Conservation (phyloP, 2,329 filamentous ascomycete genomes). For the Gliomastix tumulicola region DNA sequence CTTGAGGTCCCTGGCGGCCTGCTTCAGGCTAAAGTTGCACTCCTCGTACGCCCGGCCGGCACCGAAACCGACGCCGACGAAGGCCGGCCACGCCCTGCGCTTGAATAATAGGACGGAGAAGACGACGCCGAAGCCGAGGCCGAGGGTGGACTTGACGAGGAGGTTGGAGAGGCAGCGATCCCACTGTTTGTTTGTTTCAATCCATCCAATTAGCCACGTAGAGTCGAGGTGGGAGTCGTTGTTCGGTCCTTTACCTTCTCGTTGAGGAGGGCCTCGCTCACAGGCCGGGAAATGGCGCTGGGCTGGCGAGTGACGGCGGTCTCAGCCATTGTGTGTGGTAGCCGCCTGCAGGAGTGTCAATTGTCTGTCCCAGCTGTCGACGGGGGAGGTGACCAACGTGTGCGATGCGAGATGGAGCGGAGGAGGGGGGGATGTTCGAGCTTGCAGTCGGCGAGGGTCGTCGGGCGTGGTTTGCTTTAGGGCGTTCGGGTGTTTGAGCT, state of each 20-base stretch:
- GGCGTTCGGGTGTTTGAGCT: too few relatives aligned
- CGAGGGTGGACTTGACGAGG: constrained; percentile 92
- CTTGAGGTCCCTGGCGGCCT: constrained; percentile 51
- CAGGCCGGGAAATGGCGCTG: constrained; percentile 68
- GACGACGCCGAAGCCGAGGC: constrained; percentile 94
- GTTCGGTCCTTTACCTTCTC: constrained; percentile 80
- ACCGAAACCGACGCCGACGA: constrained; percentile 88
- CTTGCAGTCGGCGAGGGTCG: too few relatives aligned
- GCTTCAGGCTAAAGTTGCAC: constrained; percentile 76
- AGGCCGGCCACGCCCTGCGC: constrained; percentile 96
- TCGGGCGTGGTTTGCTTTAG: too few relatives aligned
- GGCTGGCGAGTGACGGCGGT: constrained; percentile 40
- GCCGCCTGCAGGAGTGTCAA: background rate
- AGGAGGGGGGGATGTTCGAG: too few relatives aligned
- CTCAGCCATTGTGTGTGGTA: constrained; percentile 43
- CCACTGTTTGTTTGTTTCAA: too few relatives aligned
- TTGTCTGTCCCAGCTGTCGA: too few relatives aligned
- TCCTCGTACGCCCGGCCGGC: constrained; percentile 97
- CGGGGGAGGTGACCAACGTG: too few relatives aligned
- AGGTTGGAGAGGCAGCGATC: constrained; percentile 97
- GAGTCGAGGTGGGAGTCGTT: background rate
- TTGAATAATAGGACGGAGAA: constrained; percentile 98
- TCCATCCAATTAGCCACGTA: too few relatives aligned
- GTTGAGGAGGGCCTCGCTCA: constrained; percentile 96
- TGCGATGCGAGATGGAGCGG: too few relatives aligned